Conservation (phyloP, 2,329 filamentous ascomycete genomes). For the Monosporascus sp. region DNA sequence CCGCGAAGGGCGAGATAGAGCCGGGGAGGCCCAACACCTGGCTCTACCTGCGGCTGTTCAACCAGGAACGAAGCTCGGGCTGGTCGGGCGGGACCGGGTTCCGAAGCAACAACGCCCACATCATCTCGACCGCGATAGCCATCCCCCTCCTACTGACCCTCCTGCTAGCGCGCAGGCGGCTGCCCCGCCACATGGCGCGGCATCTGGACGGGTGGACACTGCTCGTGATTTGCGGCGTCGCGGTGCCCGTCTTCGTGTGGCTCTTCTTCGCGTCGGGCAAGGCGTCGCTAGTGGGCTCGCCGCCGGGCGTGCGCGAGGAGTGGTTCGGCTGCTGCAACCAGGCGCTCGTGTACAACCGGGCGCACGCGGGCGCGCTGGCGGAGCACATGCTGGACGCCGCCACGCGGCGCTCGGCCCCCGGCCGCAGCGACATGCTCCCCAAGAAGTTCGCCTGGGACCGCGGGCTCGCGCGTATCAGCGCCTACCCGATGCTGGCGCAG, state of each 20-base stretch:
- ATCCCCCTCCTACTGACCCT: constrained; percentile 17
- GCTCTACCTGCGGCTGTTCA: constrained; percentile 26
- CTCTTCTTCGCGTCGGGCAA: constrained; percentile 27
- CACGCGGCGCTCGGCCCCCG: constrained; percentile 10
- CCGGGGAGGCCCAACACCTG: constrained; percentile 23
- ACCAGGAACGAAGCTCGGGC: constrained; percentile 24
- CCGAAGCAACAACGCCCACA: constrained; percentile 22
- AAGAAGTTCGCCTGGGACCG: constrained; percentile 24
- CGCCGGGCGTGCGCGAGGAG: constrained; percentile 22
- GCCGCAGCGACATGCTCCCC: constrained; percentile 25
- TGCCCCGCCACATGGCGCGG: constrained; percentile 15
- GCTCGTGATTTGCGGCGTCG: constrained; percentile 21
- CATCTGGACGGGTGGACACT: constrained; percentile 23
- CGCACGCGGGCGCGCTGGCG: constrained; percentile 17
- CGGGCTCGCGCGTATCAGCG: constrained; percentile 24
- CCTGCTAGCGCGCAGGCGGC: constrained; percentile 13
- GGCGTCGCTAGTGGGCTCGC: constrained; percentile 21
- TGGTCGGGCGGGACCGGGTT: constrained; percentile 26
- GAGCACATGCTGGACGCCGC: constrained; percentile 15
- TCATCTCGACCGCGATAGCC: constrained; percentile 20
- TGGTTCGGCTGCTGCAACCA: constrained; percentile 28
- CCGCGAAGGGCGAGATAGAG: constrained; percentile 13
- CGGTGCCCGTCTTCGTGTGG: constrained; percentile 23
- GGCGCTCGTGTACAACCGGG: constrained; percentile 24
- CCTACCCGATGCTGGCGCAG: constrained; percentile 28